Conservation (phyloP, 345 rosid species). For the Raphanus sativus region DNA sequence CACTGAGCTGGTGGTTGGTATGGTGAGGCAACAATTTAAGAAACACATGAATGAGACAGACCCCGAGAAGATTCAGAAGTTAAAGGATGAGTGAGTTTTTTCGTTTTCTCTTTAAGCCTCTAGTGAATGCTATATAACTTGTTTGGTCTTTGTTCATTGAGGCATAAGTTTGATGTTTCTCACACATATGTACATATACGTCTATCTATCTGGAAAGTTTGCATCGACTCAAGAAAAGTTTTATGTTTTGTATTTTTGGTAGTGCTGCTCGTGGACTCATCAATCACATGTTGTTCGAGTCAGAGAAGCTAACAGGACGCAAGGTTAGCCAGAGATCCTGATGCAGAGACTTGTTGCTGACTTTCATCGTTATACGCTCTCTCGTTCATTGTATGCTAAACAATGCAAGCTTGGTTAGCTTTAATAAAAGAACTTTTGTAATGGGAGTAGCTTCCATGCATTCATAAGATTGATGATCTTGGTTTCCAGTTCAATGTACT, state of each 20-base stretch:
- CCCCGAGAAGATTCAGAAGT: constrained; percentile 84
- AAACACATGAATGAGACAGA: constrained; percentile 79
- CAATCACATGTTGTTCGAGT: constrained; percentile 81
- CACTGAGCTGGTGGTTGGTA: constrained; percentile 67
- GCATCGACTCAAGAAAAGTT: neutral
- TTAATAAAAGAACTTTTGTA: neutral
- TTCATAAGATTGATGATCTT: constrained; percentile 10
- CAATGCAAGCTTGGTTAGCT: constrained; percentile 18
- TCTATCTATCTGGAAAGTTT: neutral
- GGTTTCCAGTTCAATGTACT: constrained; percentile 9
- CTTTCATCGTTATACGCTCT: constrained; percentile 2
- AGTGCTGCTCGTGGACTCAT: constrained; percentile 98
- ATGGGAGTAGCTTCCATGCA: constrained; percentile 4
- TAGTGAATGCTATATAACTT: neutral
- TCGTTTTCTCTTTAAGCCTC: neutral
- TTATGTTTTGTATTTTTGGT: constrained; percentile 37
- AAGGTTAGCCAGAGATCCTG: constrained; percentile 61
- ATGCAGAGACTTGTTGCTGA: constrained; percentile 21
- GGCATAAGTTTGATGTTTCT: no score
- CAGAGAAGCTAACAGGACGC: constrained; percentile 75
- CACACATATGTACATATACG: neutral
- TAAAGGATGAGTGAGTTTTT: constrained; percentile 83
- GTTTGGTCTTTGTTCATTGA: constrained; percentile 6
- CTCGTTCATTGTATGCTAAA: constrained; percentile 21
- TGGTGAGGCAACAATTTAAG: constrained; percentile 90